Percentiles rank a stretch among this genome's conserved stretches.
Evolutionary conservation across 2,329 filamentous ascomycete species (phyloP).

Genomic region (Fusarium marasasianum): DNA sequence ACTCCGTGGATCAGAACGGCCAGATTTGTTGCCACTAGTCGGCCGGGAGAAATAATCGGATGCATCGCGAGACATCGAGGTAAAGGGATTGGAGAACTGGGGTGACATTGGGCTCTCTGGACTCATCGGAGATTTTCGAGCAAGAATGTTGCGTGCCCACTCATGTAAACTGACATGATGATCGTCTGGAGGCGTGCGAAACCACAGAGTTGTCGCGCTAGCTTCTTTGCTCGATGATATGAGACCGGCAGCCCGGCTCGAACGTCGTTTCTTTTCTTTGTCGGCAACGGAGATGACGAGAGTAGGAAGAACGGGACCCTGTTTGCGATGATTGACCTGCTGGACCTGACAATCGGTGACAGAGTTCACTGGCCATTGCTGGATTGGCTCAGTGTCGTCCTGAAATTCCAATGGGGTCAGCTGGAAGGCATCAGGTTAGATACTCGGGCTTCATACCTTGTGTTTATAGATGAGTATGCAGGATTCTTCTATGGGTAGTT

Average conservation of each 20-base stretch:
- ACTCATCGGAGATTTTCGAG: conserved; percentile 55
- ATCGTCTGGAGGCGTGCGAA: conserved; percentile 64
- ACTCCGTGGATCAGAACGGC: conserved; percentile 45
- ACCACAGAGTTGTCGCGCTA: conserved; percentile 61
- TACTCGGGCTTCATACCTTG: conserved; percentile 54
- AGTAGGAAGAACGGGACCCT: conserved; percentile 67
- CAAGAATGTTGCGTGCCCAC: conserved; percentile 65
- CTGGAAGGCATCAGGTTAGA: neutral
- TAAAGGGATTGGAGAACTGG: conserved; percentile 64
- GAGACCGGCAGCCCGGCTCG: conserved; percentile 69
- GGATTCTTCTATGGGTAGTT: conserved; percentile 52
- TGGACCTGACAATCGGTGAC: conserved; percentile 68
- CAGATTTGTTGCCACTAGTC: conserved; percentile 54
- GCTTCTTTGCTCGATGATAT: conserved; percentile 61
- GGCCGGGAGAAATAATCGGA: conserved; percentile 56
- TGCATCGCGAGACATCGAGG: conserved; percentile 52
- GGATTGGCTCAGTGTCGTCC: conserved; percentile 63
- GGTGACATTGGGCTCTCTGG: conserved; percentile 65
- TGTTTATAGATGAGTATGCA: conserved; percentile 66
- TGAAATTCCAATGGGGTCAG: conserved; percentile 28
- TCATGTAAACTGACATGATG: conserved; percentile 63
- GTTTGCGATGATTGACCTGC: conserved; percentile 68
- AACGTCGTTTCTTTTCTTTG: conserved; percentile 70
- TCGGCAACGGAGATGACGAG: conserved; percentile 67
- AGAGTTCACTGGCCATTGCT: conserved; percentile 62